Percentiles rank a stretch among this genome's conserved stretches.
Conservation (phyloP, 2,329 filamentous ascomycete species). For the Aspergillus felis region DNA sequence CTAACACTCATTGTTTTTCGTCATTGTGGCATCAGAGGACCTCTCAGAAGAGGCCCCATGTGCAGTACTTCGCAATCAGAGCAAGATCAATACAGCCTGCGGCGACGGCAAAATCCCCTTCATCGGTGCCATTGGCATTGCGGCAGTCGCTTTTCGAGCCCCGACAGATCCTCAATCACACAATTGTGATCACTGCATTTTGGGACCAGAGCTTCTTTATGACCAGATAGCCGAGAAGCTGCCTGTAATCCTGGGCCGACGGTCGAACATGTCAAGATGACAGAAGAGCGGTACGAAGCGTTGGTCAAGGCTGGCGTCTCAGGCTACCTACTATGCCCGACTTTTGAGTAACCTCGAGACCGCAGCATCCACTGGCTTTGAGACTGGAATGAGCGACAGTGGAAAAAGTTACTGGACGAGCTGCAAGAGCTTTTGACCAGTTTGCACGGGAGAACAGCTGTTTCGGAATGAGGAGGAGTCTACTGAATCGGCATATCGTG, state of each 20-base stretch:
- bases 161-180: constrained; percentile 38
- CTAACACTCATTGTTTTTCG: not conserved
- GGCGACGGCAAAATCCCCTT: constrained; percentile 46
- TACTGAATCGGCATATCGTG: too few species aligned
- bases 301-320: not conserved
- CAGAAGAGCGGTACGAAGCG: not conserved
- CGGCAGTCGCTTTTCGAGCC: constrained; percentile 40
- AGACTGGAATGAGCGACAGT: not conserved
- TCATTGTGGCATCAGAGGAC: constrained; percentile 37
- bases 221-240: constrained; percentile 21
- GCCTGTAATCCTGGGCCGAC: not conserved
- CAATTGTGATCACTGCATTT: constrained; percentile 39
- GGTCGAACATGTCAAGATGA: constrained; percentile 1
- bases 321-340: not conserved
- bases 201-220: constrained; percentile 32
- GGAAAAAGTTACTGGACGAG: not conserved
- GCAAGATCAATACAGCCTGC: constrained; percentile 43
- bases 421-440: not conserved
- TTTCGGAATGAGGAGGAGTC: too few species aligned
- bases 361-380: not conserved
- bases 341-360: not conserved
- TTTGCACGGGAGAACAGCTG: not conserved
- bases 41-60: constrained; percentile 35
- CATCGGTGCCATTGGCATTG: constrained; percentile 47
- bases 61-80: constrained; percentile 35